Base-by-base conservation (phyloP, 2,329 filamentous ascomycete genomes). In the Hymenoscyphus repandus region DNA sequence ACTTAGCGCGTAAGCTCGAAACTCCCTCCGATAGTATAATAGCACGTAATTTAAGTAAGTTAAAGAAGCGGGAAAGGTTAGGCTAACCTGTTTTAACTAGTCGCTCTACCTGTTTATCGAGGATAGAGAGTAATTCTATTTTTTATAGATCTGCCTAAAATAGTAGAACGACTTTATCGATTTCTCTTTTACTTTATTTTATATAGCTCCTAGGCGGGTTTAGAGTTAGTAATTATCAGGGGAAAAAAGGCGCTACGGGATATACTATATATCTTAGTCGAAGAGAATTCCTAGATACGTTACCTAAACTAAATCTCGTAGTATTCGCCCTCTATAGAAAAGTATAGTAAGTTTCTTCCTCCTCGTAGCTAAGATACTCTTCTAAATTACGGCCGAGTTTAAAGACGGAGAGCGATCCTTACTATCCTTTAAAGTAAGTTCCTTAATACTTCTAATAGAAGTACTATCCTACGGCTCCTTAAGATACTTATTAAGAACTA, bases 51-150 rank as follows among this genome's bases (percentile, higher is more conserved):
- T 55, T 46, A 43, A 62, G 46, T 38, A 39, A 50, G 47, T 60
- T 32, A 36, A 58, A 52, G 38, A 59, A 51, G 31, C 47, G 11
- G 45, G 47, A 45, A 45, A 62, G 55, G 51, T 62, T 50, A 17
- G 49, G 52, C 33, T 38, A 51, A 4, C 52, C 44, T 45, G 49
- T 37, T 39, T 58, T 51, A 32, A 27, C 50, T 30, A 58, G 53
- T 15, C 47, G 32, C 39, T 60, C 49, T 22, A 63, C 51, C 48
- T 62, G 52, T 49, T 53, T 37, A 32, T 54, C 41, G 39, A 63
- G 52, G 49, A 58, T 56, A 37, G 54, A 50, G 20, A 62, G 52
- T 17, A 63, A 47, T 46, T 58, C 42, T n/a, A 59, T 60, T 33
- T 59, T 52, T 50, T 55, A 50, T 31, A 36, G 18, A 52, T 63